A percentile compares a stretch with the other conserved stretches of the same genome.
These are phyloP conservation scores for Amaranthus hypochondriacus DNA, from an alignment of 148 eudicot genomes.

Conservation along the genomic window DNA sequence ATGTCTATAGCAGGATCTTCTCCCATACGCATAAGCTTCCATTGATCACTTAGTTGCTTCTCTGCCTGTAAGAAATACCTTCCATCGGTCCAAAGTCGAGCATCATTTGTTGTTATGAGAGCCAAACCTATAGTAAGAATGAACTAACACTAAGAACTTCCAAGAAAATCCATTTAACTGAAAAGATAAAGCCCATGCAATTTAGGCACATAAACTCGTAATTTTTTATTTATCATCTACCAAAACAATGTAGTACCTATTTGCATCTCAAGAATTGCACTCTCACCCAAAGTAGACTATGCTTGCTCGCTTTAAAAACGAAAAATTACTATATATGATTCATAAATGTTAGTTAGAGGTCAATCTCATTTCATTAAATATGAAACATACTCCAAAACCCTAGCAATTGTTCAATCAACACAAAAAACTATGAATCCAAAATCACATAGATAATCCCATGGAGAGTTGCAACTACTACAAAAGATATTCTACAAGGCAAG, in stretches of 20 bases:
- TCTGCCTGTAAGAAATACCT: conserved; percentile 90
- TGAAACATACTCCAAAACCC: too few species aligned
- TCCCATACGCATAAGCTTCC: conserved; percentile 96
- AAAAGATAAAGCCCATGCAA: not conserved
- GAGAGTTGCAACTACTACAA: too few species aligned
- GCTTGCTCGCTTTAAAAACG: too few species aligned
- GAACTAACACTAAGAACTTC: conserved; percentile 2
- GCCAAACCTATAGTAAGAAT: conserved; percentile 60
- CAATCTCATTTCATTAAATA: too few species aligned
- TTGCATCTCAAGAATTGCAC: not conserved
- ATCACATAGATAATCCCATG: too few species aligned
- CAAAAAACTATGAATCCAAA: too few species aligned
- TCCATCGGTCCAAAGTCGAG: conserved; percentile 94
- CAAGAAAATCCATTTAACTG: not conserved
- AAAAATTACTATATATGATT: too few species aligned
- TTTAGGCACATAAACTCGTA: too few species aligned
- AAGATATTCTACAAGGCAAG: too few species aligned
- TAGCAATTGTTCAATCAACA: too few species aligned
- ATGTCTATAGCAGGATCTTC: conserved; percentile 79
- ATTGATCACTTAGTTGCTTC: conserved; percentile 54
- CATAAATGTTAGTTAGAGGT: too few species aligned
- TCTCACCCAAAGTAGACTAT: not conserved
- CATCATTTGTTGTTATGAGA: conserved; percentile 70
- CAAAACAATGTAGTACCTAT: not conserved
- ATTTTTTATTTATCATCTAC: too few species aligned